These are phyloP conservation scores for Lotmaria passim DNA, from an alignment of 208 protist species.

Conservation along the genomic window DNA sequence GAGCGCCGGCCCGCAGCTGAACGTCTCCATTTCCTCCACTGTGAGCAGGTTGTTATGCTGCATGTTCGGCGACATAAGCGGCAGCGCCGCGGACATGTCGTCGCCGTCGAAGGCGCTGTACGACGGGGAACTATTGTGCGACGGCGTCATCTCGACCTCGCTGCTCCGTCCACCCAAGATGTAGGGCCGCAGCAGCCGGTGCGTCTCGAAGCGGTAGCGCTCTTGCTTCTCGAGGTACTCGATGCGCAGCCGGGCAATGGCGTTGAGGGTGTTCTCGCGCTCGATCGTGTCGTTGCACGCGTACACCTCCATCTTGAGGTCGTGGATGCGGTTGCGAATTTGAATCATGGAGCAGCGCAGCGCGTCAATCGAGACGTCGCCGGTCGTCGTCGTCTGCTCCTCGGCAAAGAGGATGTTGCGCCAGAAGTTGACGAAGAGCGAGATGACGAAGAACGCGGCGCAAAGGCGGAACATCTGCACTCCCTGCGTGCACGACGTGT, in stretches of 20 bases:
- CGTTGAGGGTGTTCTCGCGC: constrained; percentile 72
- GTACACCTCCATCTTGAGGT: constrained; percentile 65
- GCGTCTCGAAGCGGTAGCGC: constrained; percentile 65
- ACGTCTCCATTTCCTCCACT: constrained; percentile 78
- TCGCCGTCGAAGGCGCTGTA: constrained; percentile 23
- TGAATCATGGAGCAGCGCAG: constrained; percentile 64
- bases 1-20: constrained; percentile 75
- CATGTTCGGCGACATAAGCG: constrained; percentile 29
- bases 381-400: constrained; percentile 40
- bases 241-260: constrained; percentile 66
- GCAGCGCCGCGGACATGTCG: constrained; percentile 21
- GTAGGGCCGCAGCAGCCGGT: constrained; percentile 49
- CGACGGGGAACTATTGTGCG: constrained; percentile 13
- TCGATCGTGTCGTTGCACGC: constrained; percentile 44
- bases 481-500: constrained; percentile 55
- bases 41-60: constrained; percentile 50
- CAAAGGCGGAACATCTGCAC: constrained; percentile 50
- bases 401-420: constrained; percentile 54
- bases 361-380: constrained; percentile 64
- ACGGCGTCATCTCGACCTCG: constrained; percentile 21
- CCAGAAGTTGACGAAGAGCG: constrained; percentile 60
- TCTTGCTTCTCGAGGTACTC: constrained; percentile 80
- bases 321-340: constrained; percentile 65
- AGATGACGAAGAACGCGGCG: constrained; percentile 30
- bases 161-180: constrained; percentile 32